Conservation (phyloP, 331 rosid genomes). For the Dryas integrifolia region DNA sequence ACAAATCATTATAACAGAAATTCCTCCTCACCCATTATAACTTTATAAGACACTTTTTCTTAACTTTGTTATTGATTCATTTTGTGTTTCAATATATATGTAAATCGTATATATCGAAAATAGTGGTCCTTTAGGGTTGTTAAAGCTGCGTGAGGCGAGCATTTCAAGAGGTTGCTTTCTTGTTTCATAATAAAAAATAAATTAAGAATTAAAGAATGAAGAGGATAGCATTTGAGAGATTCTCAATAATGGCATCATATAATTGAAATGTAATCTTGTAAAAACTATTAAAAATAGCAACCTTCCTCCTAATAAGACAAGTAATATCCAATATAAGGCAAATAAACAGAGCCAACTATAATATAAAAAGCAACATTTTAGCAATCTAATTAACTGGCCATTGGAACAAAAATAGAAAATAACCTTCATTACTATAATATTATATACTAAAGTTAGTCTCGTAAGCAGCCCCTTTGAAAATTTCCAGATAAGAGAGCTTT, state of each 20-base stretch:
- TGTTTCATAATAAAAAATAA: conserved; percentile 15
- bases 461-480: conserved; percentile 13
- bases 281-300: conserved; percentile 11
- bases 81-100: too few species aligned
- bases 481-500: conserved; percentile 11
- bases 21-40: too few species aligned
- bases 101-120: neutral
- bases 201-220: neutral
- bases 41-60: too few species aligned
- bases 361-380: conserved; percentile 31
- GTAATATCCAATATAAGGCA: conserved; percentile 7
- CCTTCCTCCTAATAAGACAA: conserved; percentile 40
- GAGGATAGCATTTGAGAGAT: conserved; percentile 4
- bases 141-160: neutral
- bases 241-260: conserved; percentile 27
- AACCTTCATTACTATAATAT: conserved; percentile 16
- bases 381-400: conserved; percentile 33
- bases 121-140: neutral
- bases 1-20: neutral
- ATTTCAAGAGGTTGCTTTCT: conserved; percentile 21
- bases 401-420: conserved; percentile 18
- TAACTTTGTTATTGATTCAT: too few species aligned
- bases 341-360: conserved; percentile 16
- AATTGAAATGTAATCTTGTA: conserved; percentile 15
- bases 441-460: conserved; percentile 23